These are phyloP conservation scores for Salix brachista DNA, from an alignment of 345 rosid genomes.

Conservation along the genomic window DNA sequence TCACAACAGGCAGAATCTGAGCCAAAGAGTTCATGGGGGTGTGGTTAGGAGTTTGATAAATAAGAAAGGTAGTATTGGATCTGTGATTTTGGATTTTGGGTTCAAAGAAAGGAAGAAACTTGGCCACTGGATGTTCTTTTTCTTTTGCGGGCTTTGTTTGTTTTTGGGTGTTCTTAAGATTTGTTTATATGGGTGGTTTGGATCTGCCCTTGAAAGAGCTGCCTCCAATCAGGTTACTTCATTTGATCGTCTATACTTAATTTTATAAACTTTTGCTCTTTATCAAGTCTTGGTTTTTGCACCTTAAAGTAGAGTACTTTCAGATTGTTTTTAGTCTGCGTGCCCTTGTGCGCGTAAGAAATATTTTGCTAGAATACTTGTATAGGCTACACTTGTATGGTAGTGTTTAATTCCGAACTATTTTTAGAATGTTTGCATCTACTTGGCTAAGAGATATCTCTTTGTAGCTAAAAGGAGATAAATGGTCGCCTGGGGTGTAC, in stretches of 20 bases:
- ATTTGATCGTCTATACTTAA: background rate
- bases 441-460: background rate
- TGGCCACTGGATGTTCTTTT: conserved; percentile 83
- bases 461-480: background rate
- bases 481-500: background rate
- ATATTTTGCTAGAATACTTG: too few species aligned
- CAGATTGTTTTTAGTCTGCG: too few species aligned
- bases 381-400: background rate
- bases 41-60: conserved; percentile 34
- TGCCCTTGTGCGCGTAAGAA: too few species aligned
- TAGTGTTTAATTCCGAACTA: background rate
- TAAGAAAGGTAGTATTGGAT: conserved; percentile 52
- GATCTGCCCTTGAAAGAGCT: conserved; percentile 69
- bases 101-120: conserved; percentile 66
- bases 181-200: conserved; percentile 85
- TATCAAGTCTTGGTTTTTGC: too few species aligned
- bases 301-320: too few species aligned
- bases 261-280: too few species aligned
- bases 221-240: conserved; percentile 47
- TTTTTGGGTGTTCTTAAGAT: conserved; percentile 83
- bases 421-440: background rate
- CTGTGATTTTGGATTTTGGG: conserved; percentile 55
- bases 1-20: conserved; percentile 26
- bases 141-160: conserved; percentile 75
- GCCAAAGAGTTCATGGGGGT: conserved; percentile 43